Conservation (phyloP, 73 alveolate species). For the Tetrahymena malaccensis region DNA sequence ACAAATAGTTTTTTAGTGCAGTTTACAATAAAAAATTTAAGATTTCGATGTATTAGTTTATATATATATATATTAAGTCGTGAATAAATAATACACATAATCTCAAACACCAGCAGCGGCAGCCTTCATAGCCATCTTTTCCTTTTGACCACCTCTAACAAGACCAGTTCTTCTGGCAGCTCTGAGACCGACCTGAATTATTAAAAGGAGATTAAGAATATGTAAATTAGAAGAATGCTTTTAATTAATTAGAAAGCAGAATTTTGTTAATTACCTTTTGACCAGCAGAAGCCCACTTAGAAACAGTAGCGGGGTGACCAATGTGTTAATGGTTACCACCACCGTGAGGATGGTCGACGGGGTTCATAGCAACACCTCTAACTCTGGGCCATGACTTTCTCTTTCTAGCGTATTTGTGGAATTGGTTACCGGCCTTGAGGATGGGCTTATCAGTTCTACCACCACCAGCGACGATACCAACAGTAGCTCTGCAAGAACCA, state of each 20-base stretch:
- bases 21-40: neutral
- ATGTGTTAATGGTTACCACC: conserved; percentile 98
- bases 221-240: neutral
- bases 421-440: conserved; percentile 89
- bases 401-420: conserved; percentile 85
- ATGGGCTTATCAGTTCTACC: conserved; percentile 95
- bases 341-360: conserved; percentile 98
- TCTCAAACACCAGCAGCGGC: neutral
- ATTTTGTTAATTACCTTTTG: conserved; percentile 57
- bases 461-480: conserved; percentile 96
- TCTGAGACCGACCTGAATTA: conserved; percentile 57
- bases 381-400: conserved; percentile 92
- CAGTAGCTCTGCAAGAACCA: conserved; percentile 86
- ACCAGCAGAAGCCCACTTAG: conserved; percentile 89
- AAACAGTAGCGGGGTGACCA: conserved; percentile 92
- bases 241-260: neutral
- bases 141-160: conserved; percentile 66
- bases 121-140: neutral
- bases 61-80: neutral
- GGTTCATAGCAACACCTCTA: conserved; percentile 96
- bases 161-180: conserved; percentile 93
- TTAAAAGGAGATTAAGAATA: neutral
- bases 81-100: neutral
- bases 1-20: neutral
- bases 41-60: neutral